Evolutionary conservation across 2,329 filamentous ascomycete genomes (phyloP).

Genomic region (Emergomyces africanus): DNA sequence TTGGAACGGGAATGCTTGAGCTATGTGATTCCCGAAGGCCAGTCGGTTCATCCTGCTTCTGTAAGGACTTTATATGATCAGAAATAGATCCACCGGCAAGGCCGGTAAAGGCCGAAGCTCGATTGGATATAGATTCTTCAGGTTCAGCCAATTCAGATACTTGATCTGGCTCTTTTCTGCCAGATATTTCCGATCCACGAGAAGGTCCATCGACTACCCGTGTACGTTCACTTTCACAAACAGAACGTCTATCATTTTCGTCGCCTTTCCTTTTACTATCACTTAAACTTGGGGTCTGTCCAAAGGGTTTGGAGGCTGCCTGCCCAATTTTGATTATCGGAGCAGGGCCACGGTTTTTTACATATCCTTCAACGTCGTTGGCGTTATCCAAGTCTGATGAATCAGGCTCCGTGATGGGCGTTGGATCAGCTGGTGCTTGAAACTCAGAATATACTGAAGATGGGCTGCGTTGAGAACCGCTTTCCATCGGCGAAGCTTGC

Average conservation of each 20-base stretch:
- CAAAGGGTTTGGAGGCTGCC: not conserved
- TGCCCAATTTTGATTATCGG: not conserved
- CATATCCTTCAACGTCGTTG: not conserved
- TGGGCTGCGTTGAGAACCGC: too few relatives aligned
- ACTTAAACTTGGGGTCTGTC: not conserved
- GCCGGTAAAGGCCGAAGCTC: not conserved
- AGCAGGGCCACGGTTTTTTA: not conserved
- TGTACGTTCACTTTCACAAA: not conserved
- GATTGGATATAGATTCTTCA: not conserved
- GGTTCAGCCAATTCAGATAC: not conserved
- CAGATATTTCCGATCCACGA: not conserved
- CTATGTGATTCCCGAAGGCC: not conserved
- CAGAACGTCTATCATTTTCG: not conserved
- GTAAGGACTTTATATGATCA: not conserved
- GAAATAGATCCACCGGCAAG: not conserved
- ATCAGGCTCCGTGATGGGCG: not conserved
- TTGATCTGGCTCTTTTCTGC: not conserved
- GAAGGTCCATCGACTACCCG: not conserved
- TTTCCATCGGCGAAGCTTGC: slow-evolving; percentile 1
- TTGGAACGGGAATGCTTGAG: not conserved
- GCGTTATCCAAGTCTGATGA: not conserved
- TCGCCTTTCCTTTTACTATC: not conserved
- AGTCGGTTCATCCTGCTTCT: not conserved
- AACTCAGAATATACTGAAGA: not conserved
- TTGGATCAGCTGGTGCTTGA: not conserved